Evolutionary conservation across 495 filamentous ascomycete species (phyloP).

Genomic region (Trichoderma erinaceum): DNA sequence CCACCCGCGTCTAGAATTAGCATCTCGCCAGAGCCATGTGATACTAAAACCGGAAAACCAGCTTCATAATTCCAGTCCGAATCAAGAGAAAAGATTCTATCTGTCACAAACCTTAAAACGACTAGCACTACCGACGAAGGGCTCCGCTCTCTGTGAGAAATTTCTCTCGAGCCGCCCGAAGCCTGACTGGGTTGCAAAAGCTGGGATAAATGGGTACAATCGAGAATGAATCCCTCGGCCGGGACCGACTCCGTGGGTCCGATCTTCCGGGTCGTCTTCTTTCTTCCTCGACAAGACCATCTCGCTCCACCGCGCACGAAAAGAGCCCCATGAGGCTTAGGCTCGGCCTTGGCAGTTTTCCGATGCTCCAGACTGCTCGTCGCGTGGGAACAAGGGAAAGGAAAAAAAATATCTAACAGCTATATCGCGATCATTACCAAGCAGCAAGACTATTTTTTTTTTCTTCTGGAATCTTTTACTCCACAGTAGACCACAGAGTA

Average conservation of each 20-base stretch:
- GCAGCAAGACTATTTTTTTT: background rate
- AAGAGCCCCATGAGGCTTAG: background rate
- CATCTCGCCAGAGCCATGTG: background rate
- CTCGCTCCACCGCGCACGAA: background rate
- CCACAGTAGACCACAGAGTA: background rate
- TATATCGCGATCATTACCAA: background rate
- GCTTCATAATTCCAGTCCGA: background rate
- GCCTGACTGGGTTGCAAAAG: background rate
- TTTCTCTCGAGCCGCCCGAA: background rate
- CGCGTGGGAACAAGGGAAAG: background rate
- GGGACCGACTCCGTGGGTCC: constrained; percentile 11
- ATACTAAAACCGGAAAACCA: background rate
- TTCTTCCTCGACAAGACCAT: background rate
- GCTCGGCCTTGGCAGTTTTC: background rate
- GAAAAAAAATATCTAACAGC: background rate
- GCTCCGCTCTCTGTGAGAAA: constrained; percentile 1
- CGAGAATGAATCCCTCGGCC: background rate
- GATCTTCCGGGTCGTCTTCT: background rate
- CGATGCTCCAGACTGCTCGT: background rate
- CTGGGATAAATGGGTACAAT: background rate
- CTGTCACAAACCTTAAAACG: background rate
- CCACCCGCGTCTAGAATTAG: background rate
- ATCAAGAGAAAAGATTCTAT: background rate
- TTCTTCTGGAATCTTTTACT: background rate
- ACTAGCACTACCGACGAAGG: background rate